A percentile compares a stretch with the other conserved stretches of the same genome.
Evolutionary conservation across 2,329 filamentous ascomycete genomes (phyloP).

Genomic region (Fusarium transvaalense): DNA sequence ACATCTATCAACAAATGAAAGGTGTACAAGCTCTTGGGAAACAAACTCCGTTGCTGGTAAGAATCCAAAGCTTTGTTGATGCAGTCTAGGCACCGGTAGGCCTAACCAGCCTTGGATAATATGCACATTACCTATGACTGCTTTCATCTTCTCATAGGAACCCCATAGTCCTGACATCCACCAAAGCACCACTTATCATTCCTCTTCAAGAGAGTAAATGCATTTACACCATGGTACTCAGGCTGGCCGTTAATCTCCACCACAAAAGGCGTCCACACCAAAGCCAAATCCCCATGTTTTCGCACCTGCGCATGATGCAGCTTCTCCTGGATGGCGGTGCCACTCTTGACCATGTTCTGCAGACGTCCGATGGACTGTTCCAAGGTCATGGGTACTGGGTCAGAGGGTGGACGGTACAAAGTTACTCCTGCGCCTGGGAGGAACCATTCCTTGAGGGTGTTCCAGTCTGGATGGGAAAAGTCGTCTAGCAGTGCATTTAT

Average conservation of each 20-base stretch:
- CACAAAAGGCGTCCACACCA: constrained; percentile 32
- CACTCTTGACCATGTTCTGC: constrained; percentile 17
- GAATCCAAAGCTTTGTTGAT: not conserved
- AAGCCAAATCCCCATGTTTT: constrained; percentile 11
- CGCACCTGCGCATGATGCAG: constrained; percentile 10
- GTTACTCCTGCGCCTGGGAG: constrained; percentile 13
- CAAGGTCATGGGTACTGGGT: constrained; percentile 18
- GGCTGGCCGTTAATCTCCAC: constrained; percentile 17
- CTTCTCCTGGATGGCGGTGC: constrained; percentile 4
- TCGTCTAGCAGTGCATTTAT: constrained; percentile 23
- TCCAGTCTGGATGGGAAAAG: constrained; percentile 24
- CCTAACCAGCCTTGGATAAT: not conserved
- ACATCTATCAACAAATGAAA: not conserved
- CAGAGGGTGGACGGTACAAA: constrained; percentile 6
- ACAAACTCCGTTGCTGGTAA: not conserved
- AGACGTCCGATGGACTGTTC: constrained; percentile 25
- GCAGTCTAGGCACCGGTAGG: not conserved
- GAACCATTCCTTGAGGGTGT: constrained; percentile 17
- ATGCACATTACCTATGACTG: not conserved
- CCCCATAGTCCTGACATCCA: constrained; percentile 19
- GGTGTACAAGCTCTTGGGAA: not conserved
- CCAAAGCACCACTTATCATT: constrained; percentile 11
- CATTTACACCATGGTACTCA: constrained; percentile 8
- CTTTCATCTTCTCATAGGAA: not conserved
- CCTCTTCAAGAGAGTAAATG: constrained; percentile 5